Evolutionary conservation across 2,329 filamentous ascomycete genomes (phyloP), one percentile per base, ranked within the genome.

Genomic region (Tolypocladium nubicola): DNA sequence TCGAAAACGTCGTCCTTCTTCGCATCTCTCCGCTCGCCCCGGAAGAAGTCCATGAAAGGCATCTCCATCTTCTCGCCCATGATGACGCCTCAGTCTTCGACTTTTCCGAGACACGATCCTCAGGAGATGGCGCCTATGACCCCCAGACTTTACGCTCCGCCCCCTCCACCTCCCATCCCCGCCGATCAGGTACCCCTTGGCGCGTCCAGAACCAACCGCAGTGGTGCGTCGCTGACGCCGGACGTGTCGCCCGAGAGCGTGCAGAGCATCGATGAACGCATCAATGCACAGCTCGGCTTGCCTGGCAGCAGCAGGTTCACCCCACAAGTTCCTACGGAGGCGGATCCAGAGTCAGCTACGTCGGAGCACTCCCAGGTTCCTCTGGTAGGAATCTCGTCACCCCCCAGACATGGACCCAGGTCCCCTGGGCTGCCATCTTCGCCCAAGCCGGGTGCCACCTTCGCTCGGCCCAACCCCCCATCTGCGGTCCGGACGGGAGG

Each of bases 51-150:
- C 60, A 69, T 73, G 55, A 79, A 76, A 65, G 78, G 74, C 23
- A 69, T 86, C 61, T 79, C 68, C 66, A 87, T 87, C 63, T 86
- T 84, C 14, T 84, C 83, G 1, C 84, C 84, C 54, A 83, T 87
- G 63, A 80, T 84, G 75, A 86, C 83, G 10, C 83, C 84, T 16
- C 79, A 80, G 72, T 82, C 83, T 2, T 77, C 74, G 3, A 82
- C 79, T 2, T 86, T 86, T 62, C 79, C 81, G 1, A 74, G 76
- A n/a, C 70, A 76, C 16, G 76, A 80, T 54, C 73, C 72, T 30
- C 79, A 81, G 62, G 83, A 86, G 67, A 77, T 85, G 75, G 79
- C 73, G 64, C 62, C 78, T 53, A 81, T 86, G 56, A 74, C 80
- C 14, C 83, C 81, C 23, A 77, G 83, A 37, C 76, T 80, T 52